Evolutionary conservation across 2,329 filamentous ascomycete genomes (phyloP).

Genomic region (Chaetomiaceae sp.): DNA sequence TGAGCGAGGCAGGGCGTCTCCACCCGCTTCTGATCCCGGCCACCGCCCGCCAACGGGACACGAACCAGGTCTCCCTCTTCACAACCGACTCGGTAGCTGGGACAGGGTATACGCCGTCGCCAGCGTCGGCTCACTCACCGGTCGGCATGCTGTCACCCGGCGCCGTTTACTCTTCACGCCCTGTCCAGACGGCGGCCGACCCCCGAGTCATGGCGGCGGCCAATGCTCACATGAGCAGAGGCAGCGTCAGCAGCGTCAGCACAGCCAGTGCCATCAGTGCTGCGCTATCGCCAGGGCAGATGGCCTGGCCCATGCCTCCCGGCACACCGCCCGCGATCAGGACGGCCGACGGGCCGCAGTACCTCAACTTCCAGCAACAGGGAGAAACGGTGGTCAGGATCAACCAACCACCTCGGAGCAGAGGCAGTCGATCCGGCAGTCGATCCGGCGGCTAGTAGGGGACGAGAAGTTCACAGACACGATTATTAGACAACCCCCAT

Average conservation of each 20-base stretch:
- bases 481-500: too few relatives aligned
- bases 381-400: slow-evolving; percentile 21
- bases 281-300: slow-evolving; percentile 16
- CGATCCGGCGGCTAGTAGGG: not conserved
- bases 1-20: slow-evolving; percentile 7
- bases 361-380: slow-evolving; percentile 14
- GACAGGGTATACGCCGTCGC: slow-evolving; percentile 14
- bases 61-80: slow-evolving; percentile 12
- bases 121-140: slow-evolving; percentile 12
- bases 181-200: slow-evolving; percentile 6
- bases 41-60: slow-evolving; percentile 2
- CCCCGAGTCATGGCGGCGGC: slow-evolving; percentile 3
- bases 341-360: slow-evolving; percentile 7
- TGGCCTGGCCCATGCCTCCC: slow-evolving; percentile 21
- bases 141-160: slow-evolving; percentile 6
- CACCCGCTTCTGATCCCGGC: not conserved
- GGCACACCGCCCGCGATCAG: slow-evolving; percentile 12
- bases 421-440: not conserved
- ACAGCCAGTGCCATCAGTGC: slow-evolving; percentile 13
- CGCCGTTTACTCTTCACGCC: slow-evolving; percentile 7
- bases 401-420: slow-evolving; percentile 3
- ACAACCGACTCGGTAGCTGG: slow-evolving; percentile 5
- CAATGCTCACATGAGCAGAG: slow-evolving; percentile 1
- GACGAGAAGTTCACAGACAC: too few relatives aligned
- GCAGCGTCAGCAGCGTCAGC: slow-evolving; percentile 16